A percentile compares a stretch with the other conserved stretches of the same genome.
These are phyloP conservation scores for Theobroma grandiflorum DNA, from an alignment of 441 rosid species.

Conservation along the genomic window DNA sequence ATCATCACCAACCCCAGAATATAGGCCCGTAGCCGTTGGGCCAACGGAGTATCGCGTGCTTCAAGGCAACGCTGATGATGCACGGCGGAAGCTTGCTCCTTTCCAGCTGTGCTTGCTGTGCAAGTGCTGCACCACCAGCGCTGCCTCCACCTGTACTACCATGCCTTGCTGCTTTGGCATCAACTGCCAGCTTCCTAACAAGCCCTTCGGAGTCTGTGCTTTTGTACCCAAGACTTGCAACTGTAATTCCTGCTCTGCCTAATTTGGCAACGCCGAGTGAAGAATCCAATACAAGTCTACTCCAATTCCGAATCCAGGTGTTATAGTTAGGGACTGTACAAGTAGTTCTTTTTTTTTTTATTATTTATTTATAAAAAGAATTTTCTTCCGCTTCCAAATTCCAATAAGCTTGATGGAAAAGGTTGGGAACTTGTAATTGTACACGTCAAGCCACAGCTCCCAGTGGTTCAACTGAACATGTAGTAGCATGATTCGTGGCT, in stretches of 20 bases:
- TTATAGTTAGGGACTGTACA: too few relatives aligned
- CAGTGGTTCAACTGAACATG: too few relatives aligned
- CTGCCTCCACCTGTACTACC: conserved; percentile 46
- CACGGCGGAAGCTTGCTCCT: conserved; percentile 47
- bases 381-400: too few relatives aligned
- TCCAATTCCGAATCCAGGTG: too few relatives aligned
- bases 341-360: too few relatives aligned
- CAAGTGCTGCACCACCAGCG: conserved; percentile 62
- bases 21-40: conserved; percentile 32
- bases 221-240: conserved; percentile 74
- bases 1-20: background rate
- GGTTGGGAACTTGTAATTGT: too few relatives aligned
- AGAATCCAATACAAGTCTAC: too few relatives aligned
- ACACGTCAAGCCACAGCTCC: too few relatives aligned
- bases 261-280: background rate
- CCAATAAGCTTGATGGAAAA: too few relatives aligned
- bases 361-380: too few relatives aligned
- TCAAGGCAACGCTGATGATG: background rate
- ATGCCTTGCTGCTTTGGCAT: conserved; percentile 82
- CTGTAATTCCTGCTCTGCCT: conserved; percentile 60
- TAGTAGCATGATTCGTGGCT: too few relatives aligned
- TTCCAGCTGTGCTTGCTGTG: conserved; percentile 71
- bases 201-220: conserved; percentile 83
- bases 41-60: conserved; percentile 29
- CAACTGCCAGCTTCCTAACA: conserved; percentile 75